phyloP scores from a whole-genome alignment of 208 protist genomes.

The Trypanosoma platydactyli region DNA sequence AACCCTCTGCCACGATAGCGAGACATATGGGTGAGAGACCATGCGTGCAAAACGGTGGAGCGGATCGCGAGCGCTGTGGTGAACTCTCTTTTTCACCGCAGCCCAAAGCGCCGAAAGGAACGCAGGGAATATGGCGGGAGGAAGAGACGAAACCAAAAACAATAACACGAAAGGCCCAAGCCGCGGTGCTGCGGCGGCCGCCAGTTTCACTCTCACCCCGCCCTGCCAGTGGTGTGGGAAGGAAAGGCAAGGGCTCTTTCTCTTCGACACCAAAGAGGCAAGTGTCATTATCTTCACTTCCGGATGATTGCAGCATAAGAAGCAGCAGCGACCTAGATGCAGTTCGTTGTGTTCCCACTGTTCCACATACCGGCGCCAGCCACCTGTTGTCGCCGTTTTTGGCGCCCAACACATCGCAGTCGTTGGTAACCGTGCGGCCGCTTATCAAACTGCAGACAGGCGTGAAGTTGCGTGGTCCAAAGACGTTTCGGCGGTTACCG shows the following conservation, averaged over 20 bases:
- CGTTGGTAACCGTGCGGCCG: constrained; percentile 1
- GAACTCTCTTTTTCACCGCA: neutral
- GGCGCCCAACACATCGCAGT: neutral
- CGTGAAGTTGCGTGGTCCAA: constrained; percentile 15
- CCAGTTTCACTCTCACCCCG: constrained; percentile 1
- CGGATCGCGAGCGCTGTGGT: neutral
- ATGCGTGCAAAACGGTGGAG: neutral
- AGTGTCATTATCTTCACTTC: neutral
- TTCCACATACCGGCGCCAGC: neutral
- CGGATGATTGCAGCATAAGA: neutral
- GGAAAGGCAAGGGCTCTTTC: neutral
- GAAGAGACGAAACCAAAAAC: neutral
- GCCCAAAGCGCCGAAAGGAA: neutral
- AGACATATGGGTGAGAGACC: neutral
- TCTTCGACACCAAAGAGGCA: neutral
- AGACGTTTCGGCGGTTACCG: constrained; percentile 10
- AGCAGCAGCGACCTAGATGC: neutral
- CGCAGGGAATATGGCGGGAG: neutral
- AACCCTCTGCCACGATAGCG: neutral
- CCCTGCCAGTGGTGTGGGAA: neutral
- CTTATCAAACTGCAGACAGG: constrained; percentile 20
- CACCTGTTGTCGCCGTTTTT: neutral
- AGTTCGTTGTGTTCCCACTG: neutral
- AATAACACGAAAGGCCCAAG: neutral
- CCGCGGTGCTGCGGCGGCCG: neutral